These are phyloP conservation scores for Stereocaulon alpinum DNA, from an alignment of 495 filamentous ascomycete genomes.

Conservation along the genomic window DNA sequence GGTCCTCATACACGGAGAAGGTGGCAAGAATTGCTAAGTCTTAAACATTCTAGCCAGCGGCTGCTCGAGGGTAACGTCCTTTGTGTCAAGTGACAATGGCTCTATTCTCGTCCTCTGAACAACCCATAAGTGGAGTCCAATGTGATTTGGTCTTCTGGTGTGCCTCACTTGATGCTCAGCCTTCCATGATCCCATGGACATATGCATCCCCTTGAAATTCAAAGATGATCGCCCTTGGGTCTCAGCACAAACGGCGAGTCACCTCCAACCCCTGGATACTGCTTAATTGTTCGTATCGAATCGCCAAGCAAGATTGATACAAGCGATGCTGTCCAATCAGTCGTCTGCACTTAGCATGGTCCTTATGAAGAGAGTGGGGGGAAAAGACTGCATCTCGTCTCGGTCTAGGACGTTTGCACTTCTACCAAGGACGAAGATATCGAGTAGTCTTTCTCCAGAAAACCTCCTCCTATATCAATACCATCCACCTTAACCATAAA, in stretches of 20 bases:
- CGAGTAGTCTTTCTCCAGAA: not conserved
- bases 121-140: not conserved
- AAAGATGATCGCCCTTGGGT: not conserved
- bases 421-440: not conserved
- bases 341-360: no score
- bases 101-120: not conserved
- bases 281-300: no score
- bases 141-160: not conserved
- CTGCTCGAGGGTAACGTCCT: not conserved
- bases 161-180: constrained; percentile 1
- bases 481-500: not conserved
- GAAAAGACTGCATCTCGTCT: no score
- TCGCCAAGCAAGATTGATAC: no score
- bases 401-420: no score
- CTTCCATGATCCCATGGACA: constrained; percentile 14
- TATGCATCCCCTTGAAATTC: constrained; percentile 4
- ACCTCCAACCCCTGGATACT: not conserved
- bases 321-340: no score
- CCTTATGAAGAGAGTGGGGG: no score
- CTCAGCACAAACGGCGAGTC: constrained; percentile 1
- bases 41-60: not conserved
- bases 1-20: no score
- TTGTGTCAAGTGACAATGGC: not conserved
- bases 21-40: no score
- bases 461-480: not conserved